Conservation (phyloP, 2,329 filamentous ascomycete genomes). For the Malbranchea cinnamomea region DNA sequence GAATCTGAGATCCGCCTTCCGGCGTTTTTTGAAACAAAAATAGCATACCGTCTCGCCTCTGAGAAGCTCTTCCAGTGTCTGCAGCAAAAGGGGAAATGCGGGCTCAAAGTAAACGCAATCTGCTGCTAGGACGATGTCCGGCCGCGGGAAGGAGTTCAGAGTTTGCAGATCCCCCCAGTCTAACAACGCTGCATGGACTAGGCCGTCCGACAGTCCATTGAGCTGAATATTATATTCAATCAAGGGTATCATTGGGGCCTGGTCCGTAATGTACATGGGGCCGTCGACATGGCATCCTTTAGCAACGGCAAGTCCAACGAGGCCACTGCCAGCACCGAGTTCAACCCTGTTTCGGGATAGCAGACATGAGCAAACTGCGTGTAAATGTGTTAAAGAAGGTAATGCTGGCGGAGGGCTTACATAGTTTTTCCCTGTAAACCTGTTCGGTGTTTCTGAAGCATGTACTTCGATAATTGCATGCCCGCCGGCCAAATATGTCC, state of each 20-base stretch:
- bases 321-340: slow-evolving; percentile 77
- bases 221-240: slow-evolving; percentile 80
- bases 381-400: slow-evolving; percentile 1
- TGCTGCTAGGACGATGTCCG: slow-evolving; percentile 77
- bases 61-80: slow-evolving; percentile 62
- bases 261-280: slow-evolving; percentile 71
- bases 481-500: slow-evolving; percentile 92
- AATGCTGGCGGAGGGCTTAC: slow-evolving; percentile 28
- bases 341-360: slow-evolving; percentile 49
- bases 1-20: slow-evolving; percentile 64
- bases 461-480: slow-evolving; percentile 72
- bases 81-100: slow-evolving; percentile 73
- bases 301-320: slow-evolving; percentile 56
- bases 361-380: slow-evolving; percentile 1
- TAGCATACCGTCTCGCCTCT: slow-evolving; percentile 49
- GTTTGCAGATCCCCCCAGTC: slow-evolving; percentile 52
- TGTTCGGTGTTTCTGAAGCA: slow-evolving; percentile 58
- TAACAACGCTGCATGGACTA: slow-evolving; percentile 56
- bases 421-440: slow-evolving; percentile 53
- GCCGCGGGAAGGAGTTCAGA: slow-evolving; percentile 32
- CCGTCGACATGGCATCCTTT: slow-evolving; percentile 38
- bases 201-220: slow-evolving; percentile 50
- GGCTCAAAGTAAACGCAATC: slow-evolving; percentile 98
- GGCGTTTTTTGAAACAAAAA: slow-evolving; percentile 92
- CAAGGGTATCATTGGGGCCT: slow-evolving; percentile 66